A percentile compares a stretch with the other conserved stretches of the same genome.
phyloP scores from a whole-genome alignment of 176 grass and related monocot genomes.

The Oryza nivara region DNA sequence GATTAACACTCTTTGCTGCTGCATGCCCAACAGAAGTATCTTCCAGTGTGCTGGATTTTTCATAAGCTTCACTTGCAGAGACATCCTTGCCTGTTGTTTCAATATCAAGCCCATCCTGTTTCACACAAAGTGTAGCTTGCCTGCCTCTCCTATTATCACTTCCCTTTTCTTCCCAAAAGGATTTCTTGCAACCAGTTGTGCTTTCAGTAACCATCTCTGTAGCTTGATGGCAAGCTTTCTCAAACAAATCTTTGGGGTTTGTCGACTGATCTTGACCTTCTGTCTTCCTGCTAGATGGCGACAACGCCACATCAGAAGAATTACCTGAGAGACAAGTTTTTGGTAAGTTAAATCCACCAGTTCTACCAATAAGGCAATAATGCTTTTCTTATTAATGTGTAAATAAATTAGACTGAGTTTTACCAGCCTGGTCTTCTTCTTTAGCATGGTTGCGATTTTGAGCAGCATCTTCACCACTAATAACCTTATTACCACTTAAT shows the following conservation, averaged over 20 bases:
- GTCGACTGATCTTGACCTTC: slow-evolving; percentile 37
- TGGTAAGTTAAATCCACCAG: slow-evolving; percentile 18
- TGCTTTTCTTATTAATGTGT: slow-evolving; percentile 16
- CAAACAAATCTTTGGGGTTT: slow-evolving; percentile 19
- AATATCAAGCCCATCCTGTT: slow-evolving; percentile 21
- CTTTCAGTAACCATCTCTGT: slow-evolving; percentile 10
- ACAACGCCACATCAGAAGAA: slow-evolving; percentile 17
- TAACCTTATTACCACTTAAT: slow-evolving; percentile 30
- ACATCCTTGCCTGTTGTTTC: neutral
- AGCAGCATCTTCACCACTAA: slow-evolving; percentile 38
- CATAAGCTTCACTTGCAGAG: slow-evolving; percentile 38
- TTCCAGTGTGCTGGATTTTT: neutral
- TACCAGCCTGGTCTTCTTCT: slow-evolving; percentile 32
- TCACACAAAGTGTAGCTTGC: slow-evolving; percentile 14
- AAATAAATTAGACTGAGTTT: slow-evolving; percentile 26
- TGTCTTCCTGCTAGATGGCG: slow-evolving; percentile 35
- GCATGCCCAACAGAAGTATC: slow-evolving; percentile 34
- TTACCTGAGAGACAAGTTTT: slow-evolving; percentile 18
- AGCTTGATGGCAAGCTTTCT: slow-evolving; percentile 22
- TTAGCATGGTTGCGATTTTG: slow-evolving; percentile 35
- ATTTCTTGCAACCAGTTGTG: slow-evolving; percentile 25
- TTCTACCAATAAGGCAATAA: slow-evolving; percentile 19
- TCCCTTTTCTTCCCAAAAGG: slow-evolving; percentile 4
- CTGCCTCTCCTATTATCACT: neutral
- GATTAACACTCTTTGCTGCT: slow-evolving; percentile 34